Conservation (phyloP, 1,284 basidiomycete species). For the Ustilago hordei region DNA sequence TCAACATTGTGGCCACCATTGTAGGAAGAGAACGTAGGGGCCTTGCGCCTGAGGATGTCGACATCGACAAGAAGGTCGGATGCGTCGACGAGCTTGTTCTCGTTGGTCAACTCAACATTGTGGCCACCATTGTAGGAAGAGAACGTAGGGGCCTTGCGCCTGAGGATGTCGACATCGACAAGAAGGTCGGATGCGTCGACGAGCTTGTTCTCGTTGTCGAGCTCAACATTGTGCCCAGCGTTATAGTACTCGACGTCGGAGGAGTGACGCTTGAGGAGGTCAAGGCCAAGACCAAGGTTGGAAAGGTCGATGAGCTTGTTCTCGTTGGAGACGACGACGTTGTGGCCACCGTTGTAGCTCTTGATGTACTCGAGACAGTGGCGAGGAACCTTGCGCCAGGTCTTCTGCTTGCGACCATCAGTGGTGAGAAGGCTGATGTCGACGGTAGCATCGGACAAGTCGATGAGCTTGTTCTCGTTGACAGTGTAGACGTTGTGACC, state of each 20-base stretch:
- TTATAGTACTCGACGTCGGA: constrained; percentile 30
- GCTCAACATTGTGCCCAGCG: constrained; percentile 36
- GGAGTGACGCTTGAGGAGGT: constrained; percentile 39
- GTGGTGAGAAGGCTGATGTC: constrained; percentile 39
- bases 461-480: constrained; percentile 57
- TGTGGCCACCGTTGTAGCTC: constrained; percentile 53
- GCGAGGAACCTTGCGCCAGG: constrained; percentile 26
- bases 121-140: constrained; percentile 46
- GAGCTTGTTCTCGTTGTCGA: constrained; percentile 41
- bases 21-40: constrained; percentile 33
- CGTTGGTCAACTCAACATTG: constrained; percentile 41
- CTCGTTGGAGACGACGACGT: constrained; percentile 46
- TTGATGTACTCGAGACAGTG: constrained; percentile 53
- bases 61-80: constrained; percentile 21
- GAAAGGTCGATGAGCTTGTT: constrained; percentile 52
- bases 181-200: constrained; percentile 22
- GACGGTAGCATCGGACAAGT: constrained; percentile 41
- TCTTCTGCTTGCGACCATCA: constrained; percentile 35
- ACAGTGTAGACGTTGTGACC: constrained; percentile 53
- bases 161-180: constrained; percentile 27
- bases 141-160: constrained; percentile 24
- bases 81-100: constrained; percentile 38
- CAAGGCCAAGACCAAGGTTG: constrained; percentile 20
- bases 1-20: constrained; percentile 48
- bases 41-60: constrained; percentile 30